Conservation (phyloP, 805 yeast genomes). For the Wickerhamomyces rabaulensis region DNA sequence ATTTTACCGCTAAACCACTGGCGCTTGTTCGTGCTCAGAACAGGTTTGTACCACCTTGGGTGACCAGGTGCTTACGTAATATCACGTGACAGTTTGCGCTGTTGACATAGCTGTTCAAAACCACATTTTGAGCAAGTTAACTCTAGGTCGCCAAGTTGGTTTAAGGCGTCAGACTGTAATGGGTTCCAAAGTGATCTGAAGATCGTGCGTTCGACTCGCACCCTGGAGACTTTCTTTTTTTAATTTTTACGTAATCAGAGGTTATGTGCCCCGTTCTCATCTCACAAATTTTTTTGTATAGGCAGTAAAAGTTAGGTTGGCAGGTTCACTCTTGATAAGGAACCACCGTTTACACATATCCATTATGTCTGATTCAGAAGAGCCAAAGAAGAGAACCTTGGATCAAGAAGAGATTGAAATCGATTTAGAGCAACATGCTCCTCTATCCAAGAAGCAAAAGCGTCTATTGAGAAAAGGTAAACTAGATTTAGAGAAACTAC, state of each 20-base stretch:
- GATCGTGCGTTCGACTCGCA: constrained; percentile 36
- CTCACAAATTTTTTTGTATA: background rate
- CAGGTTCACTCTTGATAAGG: no score
- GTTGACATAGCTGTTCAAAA: no score
- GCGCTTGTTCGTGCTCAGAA: no score
- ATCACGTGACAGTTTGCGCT: no score
- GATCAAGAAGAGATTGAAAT: constrained; percentile 49
- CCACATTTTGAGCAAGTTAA: no score
- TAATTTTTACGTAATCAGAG: background rate
- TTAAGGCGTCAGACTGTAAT: constrained; percentile 35
- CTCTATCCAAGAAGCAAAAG: constrained; percentile 87
- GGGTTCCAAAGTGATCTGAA: constrained; percentile 27
- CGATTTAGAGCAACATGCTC: constrained; percentile 64
- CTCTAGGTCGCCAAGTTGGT: constrained; percentile 37
- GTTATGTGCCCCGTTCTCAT: background rate
- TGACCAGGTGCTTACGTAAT: no score
- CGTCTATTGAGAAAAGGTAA: constrained; percentile 80
- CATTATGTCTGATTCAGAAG: constrained; percentile 7
- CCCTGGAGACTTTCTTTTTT: constrained; percentile 27
- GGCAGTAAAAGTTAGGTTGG: constrained; percentile 3
- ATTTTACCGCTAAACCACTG: constrained; percentile 54
- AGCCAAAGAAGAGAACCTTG: constrained; percentile 16
- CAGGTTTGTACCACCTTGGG: no score
- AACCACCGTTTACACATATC: background rate
- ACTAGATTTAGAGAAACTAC: constrained; percentile 51